Evolutionary conservation across 2,329 filamentous ascomycete genomes (phyloP).

Genomic region (Phoma sp.): DNA sequence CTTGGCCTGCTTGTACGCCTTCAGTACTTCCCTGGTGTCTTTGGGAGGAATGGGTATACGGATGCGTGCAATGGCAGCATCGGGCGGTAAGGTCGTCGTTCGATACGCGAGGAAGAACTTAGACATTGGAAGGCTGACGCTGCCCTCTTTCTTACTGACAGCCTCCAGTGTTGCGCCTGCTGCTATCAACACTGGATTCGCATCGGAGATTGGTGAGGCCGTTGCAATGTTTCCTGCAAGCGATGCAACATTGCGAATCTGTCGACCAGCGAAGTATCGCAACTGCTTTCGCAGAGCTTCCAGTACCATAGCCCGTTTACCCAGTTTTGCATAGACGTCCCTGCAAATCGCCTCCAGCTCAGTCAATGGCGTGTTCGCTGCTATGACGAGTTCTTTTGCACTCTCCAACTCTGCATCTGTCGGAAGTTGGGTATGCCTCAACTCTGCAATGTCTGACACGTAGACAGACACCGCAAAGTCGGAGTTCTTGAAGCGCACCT

Average conservation of each 20-base stretch:
- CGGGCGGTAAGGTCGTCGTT: slow-evolving; percentile 75
- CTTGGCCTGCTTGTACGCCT: slow-evolving; percentile 94
- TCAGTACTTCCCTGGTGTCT: slow-evolving; percentile 76
- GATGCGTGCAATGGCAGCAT: slow-evolving; percentile 83
- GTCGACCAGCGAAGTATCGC: slow-evolving; percentile 89
- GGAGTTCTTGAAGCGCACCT: slow-evolving; percentile 95
- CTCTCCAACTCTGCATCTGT: slow-evolving; percentile 35
- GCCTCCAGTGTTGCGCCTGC: slow-evolving; percentile 81
- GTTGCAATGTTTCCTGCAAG: slow-evolving; percentile 92
- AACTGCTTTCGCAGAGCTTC: slow-evolving; percentile 87
- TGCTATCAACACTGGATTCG: slow-evolving; percentile 90
- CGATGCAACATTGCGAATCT: slow-evolving; percentile 94
- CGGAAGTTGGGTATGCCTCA: slow-evolving; percentile 66
- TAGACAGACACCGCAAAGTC: slow-evolving; percentile 89
- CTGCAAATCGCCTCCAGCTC: slow-evolving; percentile 86
- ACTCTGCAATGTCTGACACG: slow-evolving; percentile 86
- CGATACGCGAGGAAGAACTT: slow-evolving; percentile 91
- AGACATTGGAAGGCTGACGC: slow-evolving; percentile 70
- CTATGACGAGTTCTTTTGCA: slow-evolving; percentile 68
- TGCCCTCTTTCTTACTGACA: slow-evolving; percentile 69
- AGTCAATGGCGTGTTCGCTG: slow-evolving; percentile 88
- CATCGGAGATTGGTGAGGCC: slow-evolving; percentile 91
- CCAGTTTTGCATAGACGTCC: slow-evolving; percentile 64
- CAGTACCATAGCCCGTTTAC: slow-evolving; percentile 44
- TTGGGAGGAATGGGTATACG: slow-evolving; percentile 73